Evolutionary conservation across 2,329 filamentous ascomycete genomes (phyloP).

Genomic region (Verticillium isaacii): DNA sequence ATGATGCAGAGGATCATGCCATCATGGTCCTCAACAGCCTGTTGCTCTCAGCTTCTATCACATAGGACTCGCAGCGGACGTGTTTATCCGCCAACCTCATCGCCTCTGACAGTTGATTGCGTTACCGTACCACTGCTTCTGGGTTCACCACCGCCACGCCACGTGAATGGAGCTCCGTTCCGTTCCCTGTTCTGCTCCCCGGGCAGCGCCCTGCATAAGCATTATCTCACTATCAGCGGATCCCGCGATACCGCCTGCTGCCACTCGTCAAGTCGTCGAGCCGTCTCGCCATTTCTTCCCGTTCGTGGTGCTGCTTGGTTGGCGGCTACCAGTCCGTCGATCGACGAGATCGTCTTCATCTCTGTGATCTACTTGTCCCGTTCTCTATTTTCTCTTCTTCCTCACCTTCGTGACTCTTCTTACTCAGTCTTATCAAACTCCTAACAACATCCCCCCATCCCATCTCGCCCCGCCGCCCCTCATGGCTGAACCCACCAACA

Average conservation of each 20-base stretch:
- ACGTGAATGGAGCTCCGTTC: neutral
- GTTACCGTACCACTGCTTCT: neutral
- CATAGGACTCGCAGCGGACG: neutral
- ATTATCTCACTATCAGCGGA: neutral
- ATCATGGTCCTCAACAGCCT: neutral
- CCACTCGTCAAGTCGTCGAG: neutral
- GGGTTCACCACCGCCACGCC: neutral
- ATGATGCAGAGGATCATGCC: neutral
- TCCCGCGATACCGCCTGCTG: neutral
- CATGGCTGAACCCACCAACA: constrained; percentile 45
- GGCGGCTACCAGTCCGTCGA: neutral
- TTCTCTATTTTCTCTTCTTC: neutral
- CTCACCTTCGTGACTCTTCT: too few relatives aligned
- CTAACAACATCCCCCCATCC: neutral
- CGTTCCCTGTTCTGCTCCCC: neutral
- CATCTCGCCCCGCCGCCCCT: neutral
- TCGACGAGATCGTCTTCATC: neutral
- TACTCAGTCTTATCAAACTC: neutral
- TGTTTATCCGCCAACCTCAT: neutral
- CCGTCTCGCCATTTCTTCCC: neutral
- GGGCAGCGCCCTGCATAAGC: neutral
- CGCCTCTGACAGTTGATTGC: neutral
- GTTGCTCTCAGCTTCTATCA: neutral
- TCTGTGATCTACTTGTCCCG: neutral
- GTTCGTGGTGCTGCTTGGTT: neutral